phyloP scores from a whole-genome alignment of 2,329 filamentous ascomycete genomes.

The Furcasterigmium furcatum region DNA sequence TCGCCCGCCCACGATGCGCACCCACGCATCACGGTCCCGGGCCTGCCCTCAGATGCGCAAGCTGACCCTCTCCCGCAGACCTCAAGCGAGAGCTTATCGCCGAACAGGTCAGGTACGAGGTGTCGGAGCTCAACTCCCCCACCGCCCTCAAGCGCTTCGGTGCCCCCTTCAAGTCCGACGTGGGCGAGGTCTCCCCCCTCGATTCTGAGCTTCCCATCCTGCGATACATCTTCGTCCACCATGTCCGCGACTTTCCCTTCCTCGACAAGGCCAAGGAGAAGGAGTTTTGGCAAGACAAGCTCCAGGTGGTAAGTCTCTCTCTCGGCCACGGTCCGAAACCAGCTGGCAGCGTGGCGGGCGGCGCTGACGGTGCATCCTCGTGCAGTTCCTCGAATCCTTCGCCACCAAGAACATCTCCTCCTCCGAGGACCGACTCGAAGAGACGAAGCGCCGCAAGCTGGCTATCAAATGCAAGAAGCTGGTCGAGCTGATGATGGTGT shows the following conservation, averaged over 20 bases:
- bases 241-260: slow-evolving; percentile 97
- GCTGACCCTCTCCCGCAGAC: slow-evolving; percentile 49
- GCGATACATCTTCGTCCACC: slow-evolving; percentile 95
- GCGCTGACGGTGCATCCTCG: too few relatives aligned
- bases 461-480: slow-evolving; percentile 92
- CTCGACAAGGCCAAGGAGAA: slow-evolving; percentile 95
- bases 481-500: slow-evolving; percentile 99
- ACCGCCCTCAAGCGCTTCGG: slow-evolving; percentile 94
- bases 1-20: too few relatives aligned
- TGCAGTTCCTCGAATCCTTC: slow-evolving; percentile 91
- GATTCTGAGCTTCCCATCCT: slow-evolving; percentile 93
- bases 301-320: slow-evolving; percentile 79
- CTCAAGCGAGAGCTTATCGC: slow-evolving; percentile 93
- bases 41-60: neutral
- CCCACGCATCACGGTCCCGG: too few relatives aligned
- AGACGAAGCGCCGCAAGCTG: slow-evolving; percentile 91
- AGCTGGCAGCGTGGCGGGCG: too few relatives aligned
- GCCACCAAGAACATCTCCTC: slow-evolving; percentile 96
- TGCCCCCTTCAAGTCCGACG: slow-evolving; percentile 89
- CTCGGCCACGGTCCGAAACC: too few relatives aligned
- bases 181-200: slow-evolving; percentile 86
- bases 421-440: slow-evolving; percentile 91
- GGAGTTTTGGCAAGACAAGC: slow-evolving; percentile 99
- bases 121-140: slow-evolving; percentile 88
- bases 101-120: slow-evolving; percentile 85